Evolutionary conservation across 2,329 filamentous ascomycete genomes (phyloP).

Genomic region (Aureobasidium pullulans): DNA sequence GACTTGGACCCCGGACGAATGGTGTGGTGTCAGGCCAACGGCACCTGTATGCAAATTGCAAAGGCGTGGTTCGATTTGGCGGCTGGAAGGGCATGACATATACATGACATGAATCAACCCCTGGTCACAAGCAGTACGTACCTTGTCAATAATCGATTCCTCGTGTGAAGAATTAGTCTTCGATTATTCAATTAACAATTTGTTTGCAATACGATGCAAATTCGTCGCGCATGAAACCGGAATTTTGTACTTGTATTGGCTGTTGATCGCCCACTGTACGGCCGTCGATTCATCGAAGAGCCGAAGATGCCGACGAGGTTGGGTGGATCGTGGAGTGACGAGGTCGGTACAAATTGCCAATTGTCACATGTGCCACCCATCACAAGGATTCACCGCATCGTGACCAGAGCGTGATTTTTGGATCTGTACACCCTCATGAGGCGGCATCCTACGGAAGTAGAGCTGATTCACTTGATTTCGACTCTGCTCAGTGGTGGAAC

Average conservation of each 20-base stretch:
- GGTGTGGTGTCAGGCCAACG: neutral
- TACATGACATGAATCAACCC: neutral
- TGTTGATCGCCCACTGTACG: neutral
- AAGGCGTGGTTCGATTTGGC: neutral
- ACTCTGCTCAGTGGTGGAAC: neutral
- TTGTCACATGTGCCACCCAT: neutral
- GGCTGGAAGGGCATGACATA: neutral
- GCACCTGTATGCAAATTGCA: constrained; percentile 1
- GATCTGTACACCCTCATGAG: neutral
- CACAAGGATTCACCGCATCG: neutral
- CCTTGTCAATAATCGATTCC: neutral
- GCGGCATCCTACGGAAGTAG: neutral
- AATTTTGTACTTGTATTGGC: too few relatives aligned
- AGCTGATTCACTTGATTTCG: neutral
- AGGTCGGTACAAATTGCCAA: neutral
- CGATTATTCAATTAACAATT: neutral
- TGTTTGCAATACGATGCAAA: neutral
- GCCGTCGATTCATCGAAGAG: neutral
- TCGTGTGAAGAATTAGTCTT: neutral
- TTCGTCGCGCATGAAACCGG: neutral
- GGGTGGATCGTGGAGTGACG: neutral
- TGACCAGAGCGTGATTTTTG: neutral
- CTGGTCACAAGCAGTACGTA: neutral
- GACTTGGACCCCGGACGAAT: neutral
- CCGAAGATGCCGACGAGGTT: neutral